These are phyloP conservation scores for Aspergillus sergii DNA, from an alignment of 2,329 filamentous ascomycete species.

Conservation along the genomic window DNA sequence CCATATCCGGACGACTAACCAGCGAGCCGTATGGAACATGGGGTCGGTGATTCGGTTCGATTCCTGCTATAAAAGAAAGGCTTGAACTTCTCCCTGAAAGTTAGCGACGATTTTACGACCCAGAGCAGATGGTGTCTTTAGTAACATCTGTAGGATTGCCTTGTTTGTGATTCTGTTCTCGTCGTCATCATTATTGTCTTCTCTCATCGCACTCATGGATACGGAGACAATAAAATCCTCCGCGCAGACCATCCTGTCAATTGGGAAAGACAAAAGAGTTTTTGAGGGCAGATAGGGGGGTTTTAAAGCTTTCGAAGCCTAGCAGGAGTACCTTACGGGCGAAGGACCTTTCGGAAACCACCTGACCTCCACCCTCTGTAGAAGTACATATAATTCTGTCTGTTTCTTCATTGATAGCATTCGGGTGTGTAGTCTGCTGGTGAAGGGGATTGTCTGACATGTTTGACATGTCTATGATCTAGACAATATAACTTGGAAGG, in stretches of 20 bases:
- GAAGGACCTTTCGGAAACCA: slow-evolving; percentile 11
- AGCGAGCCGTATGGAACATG: background rate
- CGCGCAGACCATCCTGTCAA: background rate
- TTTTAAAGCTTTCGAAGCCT: background rate
- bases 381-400: background rate
- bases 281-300: background rate
- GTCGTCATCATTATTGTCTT: background rate
- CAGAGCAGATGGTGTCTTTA: background rate
- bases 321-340: background rate
- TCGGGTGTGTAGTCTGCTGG: too few species aligned
- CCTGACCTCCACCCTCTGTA: slow-evolving; percentile 1
- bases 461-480: background rate
- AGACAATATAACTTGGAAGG: background rate
- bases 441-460: background rate
- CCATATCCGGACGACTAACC: background rate
- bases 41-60: background rate
- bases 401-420: background rate
- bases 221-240: background rate
- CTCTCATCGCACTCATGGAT: background rate
- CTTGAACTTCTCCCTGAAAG: background rate
- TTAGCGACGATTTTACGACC: background rate
- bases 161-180: background rate
- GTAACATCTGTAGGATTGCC: background rate
- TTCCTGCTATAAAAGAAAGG: background rate
- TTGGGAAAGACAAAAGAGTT: background rate